phyloP scores from a whole-genome alignment of 2,329 filamentous ascomycete genomes.

The Helminthosporium solani region DNA sequence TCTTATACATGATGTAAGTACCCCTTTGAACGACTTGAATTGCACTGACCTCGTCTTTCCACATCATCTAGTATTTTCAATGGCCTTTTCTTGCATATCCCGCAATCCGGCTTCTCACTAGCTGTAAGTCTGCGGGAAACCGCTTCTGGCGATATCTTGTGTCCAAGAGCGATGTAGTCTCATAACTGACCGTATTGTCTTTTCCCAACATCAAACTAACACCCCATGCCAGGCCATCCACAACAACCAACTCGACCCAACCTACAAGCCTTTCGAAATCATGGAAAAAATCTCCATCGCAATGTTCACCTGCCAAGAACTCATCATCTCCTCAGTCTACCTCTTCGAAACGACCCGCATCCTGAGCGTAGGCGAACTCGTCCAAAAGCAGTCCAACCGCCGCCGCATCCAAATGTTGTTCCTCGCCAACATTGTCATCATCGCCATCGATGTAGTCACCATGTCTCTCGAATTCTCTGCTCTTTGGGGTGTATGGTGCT shows the following conservation, averaged over 20 bases:
- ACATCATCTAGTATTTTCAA: slow-evolving; percentile 41
- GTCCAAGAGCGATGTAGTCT: no score
- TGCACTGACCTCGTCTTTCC: no score
- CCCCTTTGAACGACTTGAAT: no score
- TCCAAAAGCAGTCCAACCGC: slow-evolving; percentile 5
- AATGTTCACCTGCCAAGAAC: slow-evolving; percentile 37
- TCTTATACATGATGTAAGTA: slow-evolving; percentile 53
- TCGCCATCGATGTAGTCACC: slow-evolving; percentile 33
- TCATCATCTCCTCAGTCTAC: slow-evolving; percentile 42
- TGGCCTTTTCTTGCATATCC: slow-evolving; percentile 18
- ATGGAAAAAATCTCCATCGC: slow-evolving; percentile 39
- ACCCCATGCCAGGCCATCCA: slow-evolving; percentile 7
- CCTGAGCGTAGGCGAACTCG: slow-evolving; percentile 3
- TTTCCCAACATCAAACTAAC: no score
- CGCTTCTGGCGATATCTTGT: no score
- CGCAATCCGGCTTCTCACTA: slow-evolving; percentile 49
- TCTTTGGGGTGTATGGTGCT: slow-evolving; percentile 32
- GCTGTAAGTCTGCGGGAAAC: slow-evolving; percentile 52
- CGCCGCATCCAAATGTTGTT: slow-evolving; percentile 33
- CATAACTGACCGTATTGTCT: no score
- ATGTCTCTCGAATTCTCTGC: slow-evolving; percentile 17
- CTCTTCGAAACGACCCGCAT: slow-evolving; percentile 49
- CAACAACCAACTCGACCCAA: slow-evolving; percentile 22
- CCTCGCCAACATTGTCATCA: slow-evolving; percentile 39
- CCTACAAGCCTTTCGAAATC: slow-evolving; percentile 16